Conservation (phyloP, 192 early-diverging fungal genomes). For the Tieghemiomyces parasiticus region DNA sequence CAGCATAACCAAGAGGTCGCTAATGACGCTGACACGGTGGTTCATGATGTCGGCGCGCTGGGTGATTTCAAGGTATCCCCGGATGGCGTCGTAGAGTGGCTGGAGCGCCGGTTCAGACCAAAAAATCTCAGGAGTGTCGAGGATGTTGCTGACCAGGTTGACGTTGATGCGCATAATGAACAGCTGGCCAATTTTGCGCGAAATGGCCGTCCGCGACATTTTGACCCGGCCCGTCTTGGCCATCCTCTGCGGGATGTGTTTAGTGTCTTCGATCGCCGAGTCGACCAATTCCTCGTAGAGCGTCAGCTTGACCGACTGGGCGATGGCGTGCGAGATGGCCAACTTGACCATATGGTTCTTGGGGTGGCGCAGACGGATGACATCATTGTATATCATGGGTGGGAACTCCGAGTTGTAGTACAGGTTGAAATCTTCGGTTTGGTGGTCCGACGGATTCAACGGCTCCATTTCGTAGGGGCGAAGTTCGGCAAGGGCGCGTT, state of each 20-base stretch:
- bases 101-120: slow-evolving; percentile 77
- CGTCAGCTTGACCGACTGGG: slow-evolving; percentile 88
- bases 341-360: slow-evolving; percentile 80
- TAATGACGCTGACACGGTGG: slow-evolving; percentile 82
- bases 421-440: slow-evolving; percentile 69
- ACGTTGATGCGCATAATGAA: slow-evolving; percentile 85
- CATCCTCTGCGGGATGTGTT: slow-evolving; percentile 85
- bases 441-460: slow-evolving; percentile 46
- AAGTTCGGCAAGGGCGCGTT: slow-evolving; percentile 54
- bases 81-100: slow-evolving; percentile 61
- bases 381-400: slow-evolving; percentile 73
- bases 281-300: slow-evolving; percentile 86
- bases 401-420: slow-evolving; percentile 49
- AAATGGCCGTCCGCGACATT: slow-evolving; percentile 82
- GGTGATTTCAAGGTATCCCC: slow-evolving; percentile 69
- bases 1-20: slow-evolving; percentile 87
- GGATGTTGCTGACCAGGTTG: slow-evolving; percentile 72
- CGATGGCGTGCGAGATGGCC: slow-evolving; percentile 89
- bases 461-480: slow-evolving; percentile 59
- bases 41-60: slow-evolving; percentile 85
- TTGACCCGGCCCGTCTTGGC: slow-evolving; percentile 83
- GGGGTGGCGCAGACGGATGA: slow-evolving; percentile 66
- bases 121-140: slow-evolving; percentile 89
- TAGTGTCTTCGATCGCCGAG: slow-evolving; percentile 76
- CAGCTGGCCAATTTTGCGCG: slow-evolving; percentile 88